Evolutionary conservation across 352 stramenopile genomes (phyloP), one percentile per base, ranked within the genome.

Genomic region (Phytophthora hibernalis): DNA sequence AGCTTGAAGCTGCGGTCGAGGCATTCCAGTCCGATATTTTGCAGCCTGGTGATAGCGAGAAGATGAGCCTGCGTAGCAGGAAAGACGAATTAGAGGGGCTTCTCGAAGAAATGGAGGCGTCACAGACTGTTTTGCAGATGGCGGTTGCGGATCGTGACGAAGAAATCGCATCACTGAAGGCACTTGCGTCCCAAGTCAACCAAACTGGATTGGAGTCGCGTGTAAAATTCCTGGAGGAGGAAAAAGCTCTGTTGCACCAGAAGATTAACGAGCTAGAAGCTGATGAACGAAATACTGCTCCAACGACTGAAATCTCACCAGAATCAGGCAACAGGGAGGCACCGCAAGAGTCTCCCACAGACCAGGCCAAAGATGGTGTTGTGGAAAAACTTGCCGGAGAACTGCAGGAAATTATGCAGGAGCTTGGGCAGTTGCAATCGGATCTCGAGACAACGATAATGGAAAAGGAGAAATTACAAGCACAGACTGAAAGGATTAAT

Each of bases 351-450:
- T 21, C 33, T 52, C n/a, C 50, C 8, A 21, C 22, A 38, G 44
- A 54, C 15, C 51, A 72, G 56, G 18, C 11, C 13, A n/a, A 63
- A 21, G 60, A 51, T 20, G 45, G n/a, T 31, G 28, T 72, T 50
- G 55, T 53, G 13, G 45, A 71, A 18, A 65, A 78, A 31, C 65
- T 78, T 49, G 65, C 61, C 11, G 26, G 53, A 44, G 47, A 83
- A 54, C 33, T 86, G n/a, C 58, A 79, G 48, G 50, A 65, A 26
- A 73, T 86, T 30, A 65, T 83, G 55, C 62, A 76, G 35, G 77
- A 83, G 31, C 30, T 83, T 44, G 47, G 62, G 2, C 70, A 79
- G 28, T 24, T 83, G 54, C 74, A 70, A 33, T 63, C 56, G 0
- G 56, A 71, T 31, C 53, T 80, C 20, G 67, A 83, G 44, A 54